Base-by-base conservation (phyloP, 2,329 filamentous ascomycete genomes). In the Conoideocrella luteorostrata region DNA sequence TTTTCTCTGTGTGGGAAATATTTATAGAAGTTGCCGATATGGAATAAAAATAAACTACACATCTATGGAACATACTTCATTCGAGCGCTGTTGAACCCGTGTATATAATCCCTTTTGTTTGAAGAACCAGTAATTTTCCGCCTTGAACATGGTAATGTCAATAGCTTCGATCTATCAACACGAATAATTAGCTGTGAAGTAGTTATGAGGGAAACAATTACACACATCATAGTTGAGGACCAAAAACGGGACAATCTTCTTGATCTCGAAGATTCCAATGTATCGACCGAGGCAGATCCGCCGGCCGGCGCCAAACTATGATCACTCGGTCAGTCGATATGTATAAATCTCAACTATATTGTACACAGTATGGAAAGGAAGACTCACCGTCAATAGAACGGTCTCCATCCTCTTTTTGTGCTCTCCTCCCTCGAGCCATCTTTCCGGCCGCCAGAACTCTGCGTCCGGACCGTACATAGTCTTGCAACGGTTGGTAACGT, bases 201-300 rank as follows among this genome's bases (percentile, higher is more conserved):
- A 17, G 10, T 2, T 13, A 20, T 34, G 9, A 2, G 13, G 1
- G n/a, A 11, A 5, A 34, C 7, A 15, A 18, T 7, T 4, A 48
- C 51, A 50, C 39, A 60, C 56, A 28, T 59, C 48, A 32, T 59
- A 59, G 29, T 52, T 51, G 13, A 56, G 24, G n/a, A 58, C 24
- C 4, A 60, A 41, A 24, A 52, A 52, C 0, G 56, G 43, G 4
- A 60, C 33, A 6, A 60, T 22, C 46, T 60, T 60, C 39, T 58
- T 58, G 17, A 60, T 40, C 40, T 60, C 58, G 9, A 60, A 34
- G 13, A 59, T 50, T 7, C 50, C 57, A 21, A 60, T 39, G 35
- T 57, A 47, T 21, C 49, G 51, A 9, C 56, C 56, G 5, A 57
- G 43, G 43, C 56, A 58, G 17, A 57, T 47, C 4, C 56, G 51